Evolutionary conservation across 2,329 filamentous ascomycete genomes (phyloP).

Genomic region (Neurospora crassa): DNA sequence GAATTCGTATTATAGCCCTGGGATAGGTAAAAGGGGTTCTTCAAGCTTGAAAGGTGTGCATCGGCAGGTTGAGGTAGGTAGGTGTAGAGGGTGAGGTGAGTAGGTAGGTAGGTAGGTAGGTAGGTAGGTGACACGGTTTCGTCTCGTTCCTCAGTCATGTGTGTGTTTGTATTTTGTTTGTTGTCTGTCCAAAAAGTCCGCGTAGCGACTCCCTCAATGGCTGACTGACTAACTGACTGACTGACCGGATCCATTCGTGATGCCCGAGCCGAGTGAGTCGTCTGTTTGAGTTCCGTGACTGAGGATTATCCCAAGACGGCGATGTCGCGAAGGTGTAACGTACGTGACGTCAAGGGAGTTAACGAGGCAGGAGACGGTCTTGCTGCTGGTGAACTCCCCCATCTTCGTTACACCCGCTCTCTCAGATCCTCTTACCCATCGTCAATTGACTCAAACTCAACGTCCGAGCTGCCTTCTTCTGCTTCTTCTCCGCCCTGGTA

Average conservation of each 20-base stretch:
- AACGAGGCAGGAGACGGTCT: background rate
- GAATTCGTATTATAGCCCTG: background rate
- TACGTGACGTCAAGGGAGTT: background rate
- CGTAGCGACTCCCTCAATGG: background rate
- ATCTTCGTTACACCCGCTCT: background rate
- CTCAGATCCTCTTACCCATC: slow-evolving; percentile 26
- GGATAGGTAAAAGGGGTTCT: background rate
- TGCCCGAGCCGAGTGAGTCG: background rate
- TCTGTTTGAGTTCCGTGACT: background rate
- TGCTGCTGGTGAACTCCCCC: background rate
- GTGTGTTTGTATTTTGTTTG: background rate
- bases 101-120: background rate
- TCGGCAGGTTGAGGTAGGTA: background rate
- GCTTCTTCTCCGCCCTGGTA: slow-evolving; percentile 13
- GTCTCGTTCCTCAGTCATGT: background rate
- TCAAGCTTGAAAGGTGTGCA: background rate
- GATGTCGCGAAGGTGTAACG: background rate
- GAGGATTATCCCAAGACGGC: background rate
- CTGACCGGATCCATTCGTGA: background rate
- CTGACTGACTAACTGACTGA: background rate
- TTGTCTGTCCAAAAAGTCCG: background rate
- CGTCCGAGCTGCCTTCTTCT: slow-evolving; percentile 49
- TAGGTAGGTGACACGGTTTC: background rate
- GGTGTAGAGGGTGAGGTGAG: background rate
- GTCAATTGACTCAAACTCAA: slow-evolving; percentile 56